These are phyloP conservation scores for Acorus gramineus DNA, from an alignment of 106 monocot genomes.

Conservation along the genomic window DNA sequence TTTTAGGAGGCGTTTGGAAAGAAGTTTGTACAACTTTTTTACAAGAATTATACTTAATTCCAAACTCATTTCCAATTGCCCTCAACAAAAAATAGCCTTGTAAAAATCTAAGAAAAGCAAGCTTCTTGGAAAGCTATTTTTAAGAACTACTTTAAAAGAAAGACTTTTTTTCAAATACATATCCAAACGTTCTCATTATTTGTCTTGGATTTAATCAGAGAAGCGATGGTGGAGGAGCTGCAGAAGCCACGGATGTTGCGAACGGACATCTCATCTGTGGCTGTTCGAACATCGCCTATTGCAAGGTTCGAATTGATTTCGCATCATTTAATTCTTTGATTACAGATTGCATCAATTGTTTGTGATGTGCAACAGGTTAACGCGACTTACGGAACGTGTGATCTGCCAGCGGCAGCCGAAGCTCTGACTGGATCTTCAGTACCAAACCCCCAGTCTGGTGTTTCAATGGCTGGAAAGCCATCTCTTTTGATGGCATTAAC, in stretches of 20 bases:
- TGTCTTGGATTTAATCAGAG: constrained; percentile 18
- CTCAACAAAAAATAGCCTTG: too few relatives aligned
- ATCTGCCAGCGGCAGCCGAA: neutral
- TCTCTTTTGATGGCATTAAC: too few relatives aligned
- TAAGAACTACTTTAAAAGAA: too few relatives aligned
- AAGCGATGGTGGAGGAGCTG: constrained; percentile 57
- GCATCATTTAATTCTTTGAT: too few relatives aligned
- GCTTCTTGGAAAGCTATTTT: too few relatives aligned
- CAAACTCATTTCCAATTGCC: too few relatives aligned
- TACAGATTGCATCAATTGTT: neutral
- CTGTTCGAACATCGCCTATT: constrained; percentile 52
- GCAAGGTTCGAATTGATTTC: constrained; percentile 8
- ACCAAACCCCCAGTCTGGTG: neutral
- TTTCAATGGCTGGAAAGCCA: too few relatives aligned
- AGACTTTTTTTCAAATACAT: too few relatives aligned
- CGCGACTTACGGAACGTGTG: constrained; percentile 1
- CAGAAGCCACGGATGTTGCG: constrained; percentile 60
- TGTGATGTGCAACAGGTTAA: neutral
- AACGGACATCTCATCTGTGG: constrained; percentile 69
- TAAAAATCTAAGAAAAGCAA: too few relatives aligned
- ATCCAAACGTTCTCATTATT: too few relatives aligned
- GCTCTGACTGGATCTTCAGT: neutral
- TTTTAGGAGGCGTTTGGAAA: neutral
- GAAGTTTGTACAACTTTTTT: too few relatives aligned
- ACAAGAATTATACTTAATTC: too few relatives aligned